phyloP scores from a whole-genome alignment of 2,329 filamentous ascomycete species.

The Sordariomycetes sp. region DNA sequence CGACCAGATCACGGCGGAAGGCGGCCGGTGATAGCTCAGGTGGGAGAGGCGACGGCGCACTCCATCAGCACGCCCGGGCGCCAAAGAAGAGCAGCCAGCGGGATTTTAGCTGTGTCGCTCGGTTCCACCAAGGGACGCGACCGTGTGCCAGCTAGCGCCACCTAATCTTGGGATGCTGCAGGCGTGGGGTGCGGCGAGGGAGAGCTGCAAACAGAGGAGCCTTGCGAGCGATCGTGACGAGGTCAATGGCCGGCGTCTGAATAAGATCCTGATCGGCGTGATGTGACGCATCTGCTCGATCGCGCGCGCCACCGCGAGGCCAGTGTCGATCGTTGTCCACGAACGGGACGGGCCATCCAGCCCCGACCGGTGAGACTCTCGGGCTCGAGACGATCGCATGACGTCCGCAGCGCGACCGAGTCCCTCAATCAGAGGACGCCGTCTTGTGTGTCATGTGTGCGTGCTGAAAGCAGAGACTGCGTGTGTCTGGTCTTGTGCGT shows the following conservation, averaged over 20 bases:
- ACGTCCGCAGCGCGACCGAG: neutral
- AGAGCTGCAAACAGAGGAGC: neutral
- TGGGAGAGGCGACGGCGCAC: neutral
- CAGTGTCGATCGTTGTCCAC: neutral
- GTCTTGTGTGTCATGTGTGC: neutral
- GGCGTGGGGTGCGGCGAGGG: neutral
- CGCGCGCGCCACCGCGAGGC: neutral
- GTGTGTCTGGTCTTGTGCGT: neutral
- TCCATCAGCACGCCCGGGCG: neutral
- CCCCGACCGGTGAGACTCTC: neutral
- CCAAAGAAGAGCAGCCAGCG: neutral
- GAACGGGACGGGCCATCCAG: neutral
- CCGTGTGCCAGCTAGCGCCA: neutral
- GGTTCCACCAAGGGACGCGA: neutral
- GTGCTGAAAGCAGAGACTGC: neutral
- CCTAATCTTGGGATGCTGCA: neutral
- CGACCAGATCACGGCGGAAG: neutral
- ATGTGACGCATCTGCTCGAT: neutral
- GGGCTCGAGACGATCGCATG: neutral
- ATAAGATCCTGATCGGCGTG: neutral
- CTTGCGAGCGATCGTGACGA: neutral
- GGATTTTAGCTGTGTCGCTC: neutral
- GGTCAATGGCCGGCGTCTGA: neutral
- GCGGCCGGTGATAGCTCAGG: neutral
- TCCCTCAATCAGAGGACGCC: neutral